Evolutionary conservation across 2,329 filamentous ascomycete species (phyloP), one percentile per base, ranked within the genome.

Genomic region (Sarocladium kiliense): DNA sequence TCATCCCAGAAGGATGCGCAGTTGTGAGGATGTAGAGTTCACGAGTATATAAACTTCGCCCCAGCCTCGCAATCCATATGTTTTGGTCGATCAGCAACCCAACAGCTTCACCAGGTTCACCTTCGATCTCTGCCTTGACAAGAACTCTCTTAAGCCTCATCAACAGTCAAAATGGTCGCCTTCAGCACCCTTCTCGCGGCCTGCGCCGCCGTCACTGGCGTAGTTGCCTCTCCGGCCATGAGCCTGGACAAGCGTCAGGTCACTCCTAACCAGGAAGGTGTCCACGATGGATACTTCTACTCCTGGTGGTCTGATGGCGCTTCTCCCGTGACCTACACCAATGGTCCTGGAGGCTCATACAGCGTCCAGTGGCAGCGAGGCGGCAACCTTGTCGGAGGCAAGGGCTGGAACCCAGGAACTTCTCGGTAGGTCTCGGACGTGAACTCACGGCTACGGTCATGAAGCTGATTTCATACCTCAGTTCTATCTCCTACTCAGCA

Each of bases 381-480:
- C 25, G 78, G 77, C 26, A 79, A 82, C 70, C 78, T 81, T 39
- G 78, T 81, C 30, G 77, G 71, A 56, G 81, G 80, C 37, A 83
- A 83, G 66, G 80, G 81, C 41, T 84, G 80, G 80, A 74, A 74
- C 57, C 74, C 79, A 19, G 80, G 79, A 53, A 71, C 66, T 56
- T 66, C 70, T 32, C 71, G 75, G 78, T 81, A 72, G 56, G 68
- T 45, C 3, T 26, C n/a, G n/a, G 21, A 36, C 4, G 10, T 21
- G n/a, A 4, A 10, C 34, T 25, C n/a, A 21, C n/a, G n/a, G n/a
- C n/a, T n/a, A n/a, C n/a, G n/a, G n/a, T n/a, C n/a, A n/a, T n/a
- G n/a, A n/a, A n/a, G n/a, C n/a, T n/a, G n/a, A n/a, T 37, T 21
- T 53, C 14, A 4, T 32, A n/a, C 4, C 6, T 25, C 23, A 65